Evolutionary conservation across 495 filamentous ascomycete genomes (phyloP).

Genomic region (Podospora tetraspora): DNA sequence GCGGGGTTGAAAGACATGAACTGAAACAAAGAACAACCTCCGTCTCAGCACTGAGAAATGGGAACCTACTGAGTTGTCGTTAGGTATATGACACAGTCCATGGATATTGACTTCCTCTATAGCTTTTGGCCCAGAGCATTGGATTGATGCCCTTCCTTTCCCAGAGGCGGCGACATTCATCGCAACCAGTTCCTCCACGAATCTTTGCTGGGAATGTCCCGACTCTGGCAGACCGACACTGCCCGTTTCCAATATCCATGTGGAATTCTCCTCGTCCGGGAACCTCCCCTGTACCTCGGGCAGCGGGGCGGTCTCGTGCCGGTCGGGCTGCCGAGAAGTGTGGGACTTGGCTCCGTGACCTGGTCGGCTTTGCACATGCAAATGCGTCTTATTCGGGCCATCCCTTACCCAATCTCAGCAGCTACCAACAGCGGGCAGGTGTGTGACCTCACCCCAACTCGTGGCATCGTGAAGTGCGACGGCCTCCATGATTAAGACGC

Average conservation of each 20-base stretch:
- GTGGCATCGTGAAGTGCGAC: not conserved
- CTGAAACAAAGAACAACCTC: not conserved
- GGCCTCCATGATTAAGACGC: constrained; percentile 9
- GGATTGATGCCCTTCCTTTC: not conserved
- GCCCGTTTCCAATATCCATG: not conserved
- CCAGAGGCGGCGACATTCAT: not conserved
- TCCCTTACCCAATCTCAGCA: not conserved
- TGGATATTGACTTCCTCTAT: too few relatives aligned
- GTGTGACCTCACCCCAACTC: constrained; percentile 9
- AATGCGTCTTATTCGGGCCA: constrained; percentile 2
- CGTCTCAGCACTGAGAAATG: too few relatives aligned
- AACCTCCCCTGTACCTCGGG: not conserved
- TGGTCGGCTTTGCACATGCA: not conserved
- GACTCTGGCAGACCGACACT: not conserved
- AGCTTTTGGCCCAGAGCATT: not conserved
- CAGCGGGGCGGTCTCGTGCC: not conserved
- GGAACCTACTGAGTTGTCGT: too few relatives aligned
- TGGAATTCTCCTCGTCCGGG: not conserved
- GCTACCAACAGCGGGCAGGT: not conserved
- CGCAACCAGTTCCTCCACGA: too few relatives aligned
- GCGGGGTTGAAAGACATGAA: constrained; percentile 1
- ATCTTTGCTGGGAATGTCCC: not conserved
- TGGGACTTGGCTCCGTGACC: not conserved
- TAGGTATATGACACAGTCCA: too few relatives aligned
- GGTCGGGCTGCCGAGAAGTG: not conserved